Percentiles rank a stretch among this genome's conserved stretches.
Evolutionary conservation across 768 basidiomycete species (phyloP).

Genomic region (Serendipita indica): DNA sequence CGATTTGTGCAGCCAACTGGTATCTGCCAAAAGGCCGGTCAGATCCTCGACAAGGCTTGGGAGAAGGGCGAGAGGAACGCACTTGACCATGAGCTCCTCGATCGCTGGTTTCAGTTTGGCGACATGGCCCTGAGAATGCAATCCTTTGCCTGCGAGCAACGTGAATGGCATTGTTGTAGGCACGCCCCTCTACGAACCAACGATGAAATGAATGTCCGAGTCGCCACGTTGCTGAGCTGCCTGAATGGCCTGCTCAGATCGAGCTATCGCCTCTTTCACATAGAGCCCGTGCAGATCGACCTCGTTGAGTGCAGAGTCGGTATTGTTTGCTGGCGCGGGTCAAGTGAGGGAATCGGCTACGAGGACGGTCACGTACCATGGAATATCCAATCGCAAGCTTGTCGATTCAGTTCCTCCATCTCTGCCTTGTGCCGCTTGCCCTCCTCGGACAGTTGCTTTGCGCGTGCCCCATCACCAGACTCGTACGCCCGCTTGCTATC

Average conservation of each 20-base stretch:
- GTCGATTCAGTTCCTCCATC: slow-evolving; percentile 64
- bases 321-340: slow-evolving; percentile 51
- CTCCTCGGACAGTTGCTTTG: slow-evolving; percentile 67
- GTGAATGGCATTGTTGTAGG: background rate
- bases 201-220: slow-evolving; percentile 60
- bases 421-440: slow-evolving; percentile 65
- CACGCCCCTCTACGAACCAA: slow-evolving; percentile 39
- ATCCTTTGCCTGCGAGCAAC: slow-evolving; percentile 50
- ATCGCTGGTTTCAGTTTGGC: slow-evolving; percentile 90
- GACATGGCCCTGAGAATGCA: slow-evolving; percentile 60
- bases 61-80: slow-evolving; percentile 16
- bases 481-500: slow-evolving; percentile 63
- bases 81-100: slow-evolving; percentile 75
- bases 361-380: slow-evolving; percentile 31
- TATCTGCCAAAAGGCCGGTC: slow-evolving; percentile 34
- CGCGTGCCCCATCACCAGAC: slow-evolving; percentile 54
- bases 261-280: slow-evolving; percentile 78
- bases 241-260: slow-evolving; percentile 54
- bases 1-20: slow-evolving; percentile 53
- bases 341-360: background rate
- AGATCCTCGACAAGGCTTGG: background rate
- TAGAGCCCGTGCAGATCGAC: slow-evolving; percentile 85
- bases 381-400: slow-evolving; percentile 85
- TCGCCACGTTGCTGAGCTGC: slow-evolving; percentile 50
- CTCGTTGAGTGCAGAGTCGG: slow-evolving; percentile 56